Evolutionary conservation across 208 protist genomes (phyloP), one percentile per base, ranked within the genome.

Genomic region (Zelonia costaricensis): DNA sequence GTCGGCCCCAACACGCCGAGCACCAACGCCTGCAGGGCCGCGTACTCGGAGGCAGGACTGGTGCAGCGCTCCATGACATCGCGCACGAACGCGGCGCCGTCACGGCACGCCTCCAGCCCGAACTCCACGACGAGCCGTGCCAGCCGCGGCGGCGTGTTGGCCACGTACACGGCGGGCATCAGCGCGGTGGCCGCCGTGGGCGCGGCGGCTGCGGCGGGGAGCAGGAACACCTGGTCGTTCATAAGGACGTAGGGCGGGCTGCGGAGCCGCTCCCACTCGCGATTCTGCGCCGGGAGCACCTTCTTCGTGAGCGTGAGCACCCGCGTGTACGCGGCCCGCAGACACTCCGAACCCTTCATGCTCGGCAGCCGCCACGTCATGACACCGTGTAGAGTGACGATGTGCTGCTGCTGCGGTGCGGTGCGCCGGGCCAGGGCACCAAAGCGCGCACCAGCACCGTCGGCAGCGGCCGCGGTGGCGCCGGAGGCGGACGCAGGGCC

Each of bases 341-440:
- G 39, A 20, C 64, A 81, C 61, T 86, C 75, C 7, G 23, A 20
- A 30, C 60, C 57, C 44, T 61, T 78, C 86, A 92, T 92, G 63
- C 81, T 91, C 33, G 89, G 89, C 35, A 87, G 65, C 4, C 68
- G 75, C 86, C 85, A 95, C 15, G 84, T 84, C 80, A 95, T 92
- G 20, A 77, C 30, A 23, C 88, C 85, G 67, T 94, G 88, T 6
- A 94, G 60, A 7, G 82, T 88, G 10, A 92, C 88, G 25, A 91
- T 42, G 56, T 86, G 80, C 46, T 78, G 64, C 10, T 51, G 51
- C 33, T 45, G 53, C 36, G 48, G 28, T 8, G 40, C 56, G 6
- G 30, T 39, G 18, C 44, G 16, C n/a, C 51, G 56, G 3, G 47
- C 48, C 23, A 57, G 40, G 18, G 56, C 22, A 15, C 56, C 58